Evolutionary conservation across 176 grass and related monocot genomes (phyloP).

Genomic region (Thalia dealbata): DNA sequence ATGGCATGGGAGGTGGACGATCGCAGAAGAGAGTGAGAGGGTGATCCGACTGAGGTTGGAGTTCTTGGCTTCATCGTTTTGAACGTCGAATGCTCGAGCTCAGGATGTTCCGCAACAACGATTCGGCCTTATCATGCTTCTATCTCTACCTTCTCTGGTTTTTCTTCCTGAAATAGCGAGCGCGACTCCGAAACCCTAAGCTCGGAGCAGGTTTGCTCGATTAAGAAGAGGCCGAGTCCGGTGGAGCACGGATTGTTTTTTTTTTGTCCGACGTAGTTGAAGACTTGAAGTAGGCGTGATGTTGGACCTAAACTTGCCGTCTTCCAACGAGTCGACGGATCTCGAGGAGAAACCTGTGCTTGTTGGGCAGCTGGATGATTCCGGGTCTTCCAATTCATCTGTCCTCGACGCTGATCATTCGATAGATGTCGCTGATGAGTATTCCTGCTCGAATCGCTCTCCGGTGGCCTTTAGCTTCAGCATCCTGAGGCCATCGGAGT

Average conservation of each 20-base stretch:
- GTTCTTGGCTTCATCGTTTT: no score
- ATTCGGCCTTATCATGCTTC: slow-evolving; percentile 17
- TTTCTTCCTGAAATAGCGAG: slow-evolving; percentile 6
- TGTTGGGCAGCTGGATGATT: slow-evolving; percentile 25
- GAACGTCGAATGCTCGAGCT: no score
- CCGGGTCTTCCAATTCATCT: slow-evolving; percentile 58
- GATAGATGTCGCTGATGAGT: neutral
- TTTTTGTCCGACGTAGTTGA: no score
- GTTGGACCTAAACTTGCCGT: slow-evolving; percentile 66
- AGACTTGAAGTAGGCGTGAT: neutral
- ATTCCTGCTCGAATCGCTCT: slow-evolving; percentile 38
- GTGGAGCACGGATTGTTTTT: neutral
- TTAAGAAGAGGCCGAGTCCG: neutral
- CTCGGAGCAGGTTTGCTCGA: neutral
- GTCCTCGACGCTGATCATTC: slow-evolving; percentile 61
- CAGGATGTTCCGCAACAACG: slow-evolving; percentile 15
- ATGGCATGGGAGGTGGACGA: no score
- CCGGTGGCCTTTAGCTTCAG: slow-evolving; percentile 38
- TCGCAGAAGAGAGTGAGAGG: no score
- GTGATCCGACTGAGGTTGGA: no score
- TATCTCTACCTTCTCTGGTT: slow-evolving; percentile 21
- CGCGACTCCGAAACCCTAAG: neutral
- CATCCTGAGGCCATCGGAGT: slow-evolving; percentile 37
- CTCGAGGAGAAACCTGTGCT: slow-evolving; percentile 23
- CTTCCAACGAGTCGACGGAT: slow-evolving; percentile 12